These are phyloP conservation scores for Calonectria pauciramosa DNA, from an alignment of 2,329 filamentous ascomycete genomes.

Conservation along the genomic window DNA sequence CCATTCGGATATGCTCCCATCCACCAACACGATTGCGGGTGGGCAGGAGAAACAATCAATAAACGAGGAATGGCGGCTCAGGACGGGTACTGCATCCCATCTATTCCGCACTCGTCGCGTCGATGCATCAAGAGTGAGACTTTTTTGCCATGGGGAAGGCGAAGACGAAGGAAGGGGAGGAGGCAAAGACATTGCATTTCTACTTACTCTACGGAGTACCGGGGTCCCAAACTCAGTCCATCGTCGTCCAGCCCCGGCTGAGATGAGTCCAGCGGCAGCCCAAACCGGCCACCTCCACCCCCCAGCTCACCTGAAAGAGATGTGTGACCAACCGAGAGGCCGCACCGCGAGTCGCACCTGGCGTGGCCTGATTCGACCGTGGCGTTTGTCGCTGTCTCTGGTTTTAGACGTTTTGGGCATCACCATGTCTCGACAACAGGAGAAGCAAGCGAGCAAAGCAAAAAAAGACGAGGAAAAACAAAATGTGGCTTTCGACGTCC, in stretches of 20 bases:
- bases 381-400: background rate
- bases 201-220: background rate
- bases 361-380: constrained; percentile 25
- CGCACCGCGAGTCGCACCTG: constrained; percentile 12
- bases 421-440: constrained; percentile 1
- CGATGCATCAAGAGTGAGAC: background rate
- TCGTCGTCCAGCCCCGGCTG: constrained; percentile 10
- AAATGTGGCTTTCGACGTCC: background rate
- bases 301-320: constrained; percentile 18
- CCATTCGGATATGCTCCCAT: background rate
- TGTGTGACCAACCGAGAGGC: constrained; percentile 17
- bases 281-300: constrained; percentile 17
- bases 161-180: background rate
- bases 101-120: background rate
- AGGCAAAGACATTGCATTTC: constrained; percentile 16
- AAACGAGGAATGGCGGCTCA: constrained; percentile 6
- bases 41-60: background rate
- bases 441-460: constrained; percentile 2
- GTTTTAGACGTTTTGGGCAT: constrained; percentile 11
- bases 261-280: constrained; percentile 10
- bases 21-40: background rate
- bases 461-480: background rate
- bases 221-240: constrained; percentile 5
- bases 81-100: background rate
- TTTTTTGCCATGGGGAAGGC: background rate